Evolutionary conservation across 768 basidiomycete genomes (phyloP), one percentile per base, ranked within the genome.

Genomic region (Tylopilus felleus): DNA sequence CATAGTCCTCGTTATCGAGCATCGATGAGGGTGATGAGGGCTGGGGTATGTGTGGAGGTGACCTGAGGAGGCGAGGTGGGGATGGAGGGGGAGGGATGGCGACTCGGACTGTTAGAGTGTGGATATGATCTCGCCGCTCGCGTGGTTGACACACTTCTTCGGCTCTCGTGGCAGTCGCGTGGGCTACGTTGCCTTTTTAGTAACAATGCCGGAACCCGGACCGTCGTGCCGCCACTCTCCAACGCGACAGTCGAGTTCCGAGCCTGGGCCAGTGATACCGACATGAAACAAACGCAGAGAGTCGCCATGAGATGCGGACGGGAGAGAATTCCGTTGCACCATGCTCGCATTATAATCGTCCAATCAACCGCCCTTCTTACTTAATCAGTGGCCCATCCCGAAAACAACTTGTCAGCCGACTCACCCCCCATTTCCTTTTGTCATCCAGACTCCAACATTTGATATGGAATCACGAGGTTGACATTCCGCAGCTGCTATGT

Each of bases 121-220:
- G 57, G 58, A 54, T 65, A 31, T 40, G 64, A 71, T 70, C 67
- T 67, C 57, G 61, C 50, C 65, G 68, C 68, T 70, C 68, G 70
- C 68, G 68, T 70, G 68, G 70, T 62, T 69, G 68, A 65, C 65
- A 71, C 65, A 48, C 40, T 60, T 57, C 68, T 70, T 71, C 62
- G 65, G 58, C 55, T 65, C 70, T 71, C 69, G 69, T 70, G 69
- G 69, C 57, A 53, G 58, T 70, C 69, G 64, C 69, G 69, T 70
- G 69, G 68, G 45, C 9, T 2, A 12, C 4, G 9, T 51, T 57
- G 31, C 59, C 56, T 55, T 62, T 64, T 62, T 51, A 8, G 60
- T 38, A 43, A 61, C 62, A 60, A 60, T 51, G 52, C 52, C 49
- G 51, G 52, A 12, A 52, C 2, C 17, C 57, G 59, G 59, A 1